Conservation (phyloP, 169 alveolate genomes). For the Eimeria necatrix region DNA sequence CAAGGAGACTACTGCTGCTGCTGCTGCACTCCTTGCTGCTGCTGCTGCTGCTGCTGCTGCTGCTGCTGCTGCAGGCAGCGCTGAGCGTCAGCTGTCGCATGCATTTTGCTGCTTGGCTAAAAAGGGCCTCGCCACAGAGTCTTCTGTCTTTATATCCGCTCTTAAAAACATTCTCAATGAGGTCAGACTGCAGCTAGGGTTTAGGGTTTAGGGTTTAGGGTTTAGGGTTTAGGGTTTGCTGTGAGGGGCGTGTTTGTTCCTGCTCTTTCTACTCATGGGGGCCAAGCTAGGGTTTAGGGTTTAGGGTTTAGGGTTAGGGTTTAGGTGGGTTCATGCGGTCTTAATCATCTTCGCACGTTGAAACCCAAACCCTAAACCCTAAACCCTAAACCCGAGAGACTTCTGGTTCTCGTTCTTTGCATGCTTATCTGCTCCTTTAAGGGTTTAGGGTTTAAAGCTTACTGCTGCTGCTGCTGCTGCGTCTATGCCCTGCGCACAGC, state of each 20-base stretch:
- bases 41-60: constrained; percentile 24
- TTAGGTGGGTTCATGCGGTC: no score
- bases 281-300: no score
- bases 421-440: not conserved
- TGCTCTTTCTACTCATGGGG: no score
- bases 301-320: no score
- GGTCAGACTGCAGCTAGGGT: not conserved
- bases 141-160: not conserved
- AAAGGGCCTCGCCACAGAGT: constrained; percentile 41
- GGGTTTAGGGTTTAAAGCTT: not conserved
- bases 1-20: not conserved
- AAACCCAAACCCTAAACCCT: not conserved
- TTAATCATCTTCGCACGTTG: not conserved
- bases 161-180: constrained; percentile 3
- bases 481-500: no score
- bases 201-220: no score
- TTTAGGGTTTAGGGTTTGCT: no score
- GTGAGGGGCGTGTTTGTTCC: no score
- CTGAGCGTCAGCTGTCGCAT: constrained; percentile 63
- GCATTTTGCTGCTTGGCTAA: constrained; percentile 60
- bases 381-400: not conserved
- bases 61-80: constrained; percentile 54
- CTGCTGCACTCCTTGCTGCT: constrained; percentile 22
- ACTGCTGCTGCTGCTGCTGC: not conserved
- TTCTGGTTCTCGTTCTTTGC: no score